These are phyloP conservation scores for Phialophora tarda DNA, from an alignment of 2,329 filamentous ascomycete species.

Conservation along the genomic window DNA sequence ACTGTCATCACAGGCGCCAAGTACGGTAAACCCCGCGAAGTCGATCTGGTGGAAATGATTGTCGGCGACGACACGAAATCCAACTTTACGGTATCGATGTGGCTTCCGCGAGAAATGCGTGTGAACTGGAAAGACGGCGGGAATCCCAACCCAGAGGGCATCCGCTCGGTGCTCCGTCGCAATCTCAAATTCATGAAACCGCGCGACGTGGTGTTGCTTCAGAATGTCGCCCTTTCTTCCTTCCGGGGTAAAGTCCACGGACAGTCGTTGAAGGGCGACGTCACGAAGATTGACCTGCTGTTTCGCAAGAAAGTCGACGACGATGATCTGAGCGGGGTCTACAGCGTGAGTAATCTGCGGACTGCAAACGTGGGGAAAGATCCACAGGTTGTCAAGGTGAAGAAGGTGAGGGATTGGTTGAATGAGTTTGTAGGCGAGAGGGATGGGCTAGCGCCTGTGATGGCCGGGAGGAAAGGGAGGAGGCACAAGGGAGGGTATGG, in stretches of 20 bases:
- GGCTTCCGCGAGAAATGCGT: constrained; percentile 60
- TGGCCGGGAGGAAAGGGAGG: constrained; percentile 28
- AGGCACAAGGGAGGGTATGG: constrained; percentile 10
- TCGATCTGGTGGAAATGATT: constrained; percentile 75
- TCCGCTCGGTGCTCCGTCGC: constrained; percentile 45
- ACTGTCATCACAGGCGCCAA: constrained; percentile 68
- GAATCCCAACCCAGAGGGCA: constrained; percentile 40
- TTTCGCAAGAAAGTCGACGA: constrained; percentile 61
- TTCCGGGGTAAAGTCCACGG: constrained; percentile 83
- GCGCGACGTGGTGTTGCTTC: constrained; percentile 78
- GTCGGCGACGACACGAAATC: constrained; percentile 85
- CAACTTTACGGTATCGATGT: constrained; percentile 83
- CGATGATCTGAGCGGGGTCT: constrained; percentile 62
- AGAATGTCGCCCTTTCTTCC: constrained; percentile 76
- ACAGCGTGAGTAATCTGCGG: constrained; percentile 59
- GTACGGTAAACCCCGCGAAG: constrained; percentile 52
- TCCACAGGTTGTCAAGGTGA: constrained; percentile 67
- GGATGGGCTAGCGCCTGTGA: constrained; percentile 29
- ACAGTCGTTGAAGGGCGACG: constrained; percentile 74
- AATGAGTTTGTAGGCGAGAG: constrained; percentile 66
- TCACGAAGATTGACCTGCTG: constrained; percentile 72
- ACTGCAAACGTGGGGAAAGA: constrained; percentile 43
- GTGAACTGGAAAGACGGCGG: constrained; percentile 39
- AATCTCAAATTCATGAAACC: constrained; percentile 60
- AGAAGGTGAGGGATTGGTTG: constrained; percentile 75